phyloP scores from a whole-genome alignment of 352 stramenopile species.

The Phytophthora sansomeana region DNA sequence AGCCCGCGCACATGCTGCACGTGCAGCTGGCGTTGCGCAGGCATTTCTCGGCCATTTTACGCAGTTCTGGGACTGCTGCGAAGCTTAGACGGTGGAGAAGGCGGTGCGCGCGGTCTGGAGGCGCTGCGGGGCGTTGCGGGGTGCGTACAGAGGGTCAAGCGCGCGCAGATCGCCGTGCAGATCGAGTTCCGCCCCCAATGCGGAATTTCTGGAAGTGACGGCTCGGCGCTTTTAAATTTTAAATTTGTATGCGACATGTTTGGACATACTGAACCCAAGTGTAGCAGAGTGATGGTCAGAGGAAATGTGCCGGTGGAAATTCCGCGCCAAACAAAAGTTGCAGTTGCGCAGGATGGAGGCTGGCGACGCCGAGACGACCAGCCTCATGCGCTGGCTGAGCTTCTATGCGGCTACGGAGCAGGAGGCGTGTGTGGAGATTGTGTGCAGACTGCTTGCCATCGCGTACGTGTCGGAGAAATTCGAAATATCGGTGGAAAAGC shows the following conservation, averaged over 20 bases:
- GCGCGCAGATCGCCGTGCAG: not conserved
- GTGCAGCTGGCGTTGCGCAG: constrained; percentile 90
- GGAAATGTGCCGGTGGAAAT: constrained; percentile 7
- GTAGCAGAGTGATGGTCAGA: constrained; percentile 27
- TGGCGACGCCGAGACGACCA: constrained; percentile 27
- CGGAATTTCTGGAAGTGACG: constrained; percentile 8
- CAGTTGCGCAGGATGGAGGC: constrained; percentile 5
- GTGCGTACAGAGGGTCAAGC: not conserved
- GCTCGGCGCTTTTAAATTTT: constrained; percentile 22
- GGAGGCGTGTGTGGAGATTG: constrained; percentile 6
- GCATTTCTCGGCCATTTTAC: constrained; percentile 77
- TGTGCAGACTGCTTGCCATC: constrained; percentile 21
- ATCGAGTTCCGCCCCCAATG: constrained; percentile 6
- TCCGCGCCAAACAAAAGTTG: constrained; percentile 26
- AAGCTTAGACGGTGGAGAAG: not conserved
- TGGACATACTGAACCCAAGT: not conserved
- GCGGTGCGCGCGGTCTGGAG: not conserved
- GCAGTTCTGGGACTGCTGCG: not conserved
- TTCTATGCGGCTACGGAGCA: constrained; percentile 30
- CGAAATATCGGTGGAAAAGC: not conserved
- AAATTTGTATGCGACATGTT: constrained; percentile 29
- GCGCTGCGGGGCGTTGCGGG: not conserved
- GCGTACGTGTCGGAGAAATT: constrained; percentile 22
- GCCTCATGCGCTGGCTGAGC: constrained; percentile 42
- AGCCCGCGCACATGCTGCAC: constrained; percentile 82